Percentiles rank a stretch among this genome's conserved stretches.
These are phyloP conservation scores for Mycothermus thermophilus DNA, from an alignment of 495 filamentous ascomycete species.

Conservation along the genomic window DNA sequence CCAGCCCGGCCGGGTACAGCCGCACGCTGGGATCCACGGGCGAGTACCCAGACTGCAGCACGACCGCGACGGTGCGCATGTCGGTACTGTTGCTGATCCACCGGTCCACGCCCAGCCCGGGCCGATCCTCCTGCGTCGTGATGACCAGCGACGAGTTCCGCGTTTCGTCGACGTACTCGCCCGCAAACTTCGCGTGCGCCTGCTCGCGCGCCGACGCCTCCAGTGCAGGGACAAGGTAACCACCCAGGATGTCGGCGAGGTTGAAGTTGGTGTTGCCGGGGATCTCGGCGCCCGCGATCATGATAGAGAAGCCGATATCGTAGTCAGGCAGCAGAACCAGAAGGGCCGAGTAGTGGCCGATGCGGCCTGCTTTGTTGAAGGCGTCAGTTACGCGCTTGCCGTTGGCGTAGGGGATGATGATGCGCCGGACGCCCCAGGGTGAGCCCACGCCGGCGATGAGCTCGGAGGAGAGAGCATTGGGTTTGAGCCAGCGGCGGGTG, in stretches of 20 bases:
- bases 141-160: conserved; percentile 23
- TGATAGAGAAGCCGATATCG: conserved; percentile 29
- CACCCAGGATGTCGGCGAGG: conserved; percentile 31
- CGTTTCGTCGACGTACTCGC: conserved; percentile 20
- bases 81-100: conserved; percentile 40
- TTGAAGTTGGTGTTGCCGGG: conserved; percentile 38
- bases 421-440: conserved; percentile 44
- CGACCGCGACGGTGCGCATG: conserved; percentile 24
- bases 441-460: conserved; percentile 33
- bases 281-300: conserved; percentile 27
- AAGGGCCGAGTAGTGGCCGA: conserved; percentile 31
- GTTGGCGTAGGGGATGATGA: conserved; percentile 16
- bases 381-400: conserved; percentile 38
- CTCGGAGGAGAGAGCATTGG: conserved; percentile 33
- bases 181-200: conserved; percentile 28
- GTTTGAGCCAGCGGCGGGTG: conserved; percentile 47
- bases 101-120: conserved; percentile 32
- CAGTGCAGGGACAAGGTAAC: conserved; percentile 27
- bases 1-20: conserved; percentile 36
- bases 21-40: conserved; percentile 27
- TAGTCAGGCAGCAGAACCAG: conserved; percentile 39
- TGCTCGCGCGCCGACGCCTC: conserved; percentile 32
- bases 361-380: conserved; percentile 38
- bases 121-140: conserved; percentile 22
- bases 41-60: conserved; percentile 19